Evolutionary conservation across 2,329 filamentous ascomycete species (phyloP), one percentile per base, ranked within the genome.

Genomic region (Phaeomoniella chlamydospora): DNA sequence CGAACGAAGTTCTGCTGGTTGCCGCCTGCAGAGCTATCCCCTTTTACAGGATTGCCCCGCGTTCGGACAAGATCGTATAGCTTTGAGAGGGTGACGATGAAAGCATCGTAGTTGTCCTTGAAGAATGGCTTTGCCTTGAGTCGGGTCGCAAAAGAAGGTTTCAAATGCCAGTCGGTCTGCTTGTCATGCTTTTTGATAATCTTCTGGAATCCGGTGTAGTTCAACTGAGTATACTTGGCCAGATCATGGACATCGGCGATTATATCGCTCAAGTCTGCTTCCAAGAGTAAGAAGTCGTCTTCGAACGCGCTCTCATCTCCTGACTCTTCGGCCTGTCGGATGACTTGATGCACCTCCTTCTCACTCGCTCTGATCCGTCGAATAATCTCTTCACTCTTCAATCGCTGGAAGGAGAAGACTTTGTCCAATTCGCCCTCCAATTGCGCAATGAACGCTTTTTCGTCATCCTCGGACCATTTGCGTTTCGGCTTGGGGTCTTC

Each of bases 141-240:
- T 39, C 88, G 77, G 30, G 87, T 80, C 39, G 92, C 88, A 58
- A 98, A 98, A n/a, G 92, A 85, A 18, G 90, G 90, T 50, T 82
- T 87, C 19, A 98, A 74, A 52, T 90, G 77, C 86, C 88, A 94
- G 41, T 77, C 72, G 1, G 90, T 98, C 67, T 82, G 70, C 84
- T 98, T 98, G 81, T 94, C 90, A 58, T 98, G 90, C 69, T 98
- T 98, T 70, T 98, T 98, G 61, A 98, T 94, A 44, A 98, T 98
- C 69, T 98, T 98, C 67, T 94, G 92, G 57, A 98, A 98, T 4
- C 90, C 90, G 1, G 88, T 96, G 55, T 98, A 98, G 62, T 98
- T 98, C 54, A 98, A 65, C 64, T 94, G 88, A 4, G 93, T 92
- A 56, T 94, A 98, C 62, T 96, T 96, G 57, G 90, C 87, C 41